Percentiles rank a stretch among this genome's conserved stretches.
These are phyloP conservation scores for Mitragyna speciosa DNA, from an alignment of 257 asterid genomes.

Conservation along the genomic window DNA sequence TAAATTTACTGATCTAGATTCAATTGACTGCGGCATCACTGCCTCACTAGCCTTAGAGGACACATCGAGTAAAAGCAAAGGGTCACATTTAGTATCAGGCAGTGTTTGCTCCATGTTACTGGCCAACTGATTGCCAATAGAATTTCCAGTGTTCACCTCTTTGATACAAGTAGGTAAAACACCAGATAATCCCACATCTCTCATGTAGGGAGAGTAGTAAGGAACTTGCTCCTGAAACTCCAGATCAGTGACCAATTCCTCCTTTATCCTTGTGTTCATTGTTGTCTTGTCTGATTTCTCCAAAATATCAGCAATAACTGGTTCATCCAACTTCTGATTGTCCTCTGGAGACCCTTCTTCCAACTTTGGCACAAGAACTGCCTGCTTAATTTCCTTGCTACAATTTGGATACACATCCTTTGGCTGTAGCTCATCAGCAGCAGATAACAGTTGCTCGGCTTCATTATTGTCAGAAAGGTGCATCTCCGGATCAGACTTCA, in stretches of 20 bases:
- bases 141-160: constrained; percentile 21
- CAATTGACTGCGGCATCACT: constrained; percentile 59
- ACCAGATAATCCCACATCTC: constrained; percentile 34
- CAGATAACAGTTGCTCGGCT: constrained; percentile 34
- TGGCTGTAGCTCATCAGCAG: constrained; percentile 27
- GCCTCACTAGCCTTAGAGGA: constrained; percentile 69
- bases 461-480: constrained; percentile 20
- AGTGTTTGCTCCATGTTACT: constrained; percentile 30
- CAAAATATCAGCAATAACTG: constrained; percentile 19
- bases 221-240: constrained; percentile 23
- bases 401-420: constrained; percentile 30
- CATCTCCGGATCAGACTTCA: constrained; percentile 32
- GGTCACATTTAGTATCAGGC: constrained; percentile 54
- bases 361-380: constrained; percentile 26
- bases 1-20: constrained; percentile 71
- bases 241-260: constrained; percentile 19
- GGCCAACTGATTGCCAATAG: constrained; percentile 6
- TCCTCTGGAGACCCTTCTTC: constrained; percentile 27
- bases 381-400: constrained; percentile 26
- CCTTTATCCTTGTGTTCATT: constrained; percentile 27
- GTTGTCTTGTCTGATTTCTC: constrained; percentile 31
- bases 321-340: constrained; percentile 28
- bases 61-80: constrained; percentile 53
- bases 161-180: constrained; percentile 22
- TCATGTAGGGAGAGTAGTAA: constrained; percentile 22